Conservation (phyloP, 768 basidiomycete species). For the Harrya chromipes region DNA sequence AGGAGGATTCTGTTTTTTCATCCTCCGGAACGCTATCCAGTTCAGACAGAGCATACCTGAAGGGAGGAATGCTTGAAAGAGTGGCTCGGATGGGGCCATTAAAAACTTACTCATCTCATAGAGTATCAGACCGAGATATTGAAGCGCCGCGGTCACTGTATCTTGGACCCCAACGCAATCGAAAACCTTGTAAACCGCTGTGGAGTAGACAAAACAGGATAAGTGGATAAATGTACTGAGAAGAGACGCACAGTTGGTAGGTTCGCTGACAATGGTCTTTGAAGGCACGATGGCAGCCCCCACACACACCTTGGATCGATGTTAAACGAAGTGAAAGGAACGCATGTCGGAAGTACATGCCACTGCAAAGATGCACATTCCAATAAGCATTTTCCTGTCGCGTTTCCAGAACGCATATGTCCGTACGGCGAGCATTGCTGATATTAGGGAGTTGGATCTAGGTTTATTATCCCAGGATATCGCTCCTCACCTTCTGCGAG, state of each 20-base stretch:
- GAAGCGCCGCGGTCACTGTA: conserved; percentile 6
- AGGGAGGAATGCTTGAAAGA: not conserved
- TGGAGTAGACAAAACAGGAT: not conserved
- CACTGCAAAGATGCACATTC: conserved; percentile 10
- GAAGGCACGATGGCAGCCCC: conserved; percentile 6
- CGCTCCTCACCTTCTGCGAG: conserved; percentile 16
- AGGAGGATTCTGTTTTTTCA: conserved; percentile 9
- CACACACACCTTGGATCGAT: conserved; percentile 3
- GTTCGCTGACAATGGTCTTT: not conserved
- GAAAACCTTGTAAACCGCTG: conserved; percentile 13
- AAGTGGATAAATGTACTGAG: not conserved
- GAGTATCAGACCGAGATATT: conserved; percentile 10
- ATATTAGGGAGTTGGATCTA: not conserved
- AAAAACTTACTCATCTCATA: conserved; percentile 14
- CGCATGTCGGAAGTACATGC: not conserved
- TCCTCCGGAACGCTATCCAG: conserved; percentile 14
- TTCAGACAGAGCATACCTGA: conserved; percentile 18
- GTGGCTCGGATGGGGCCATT: not conserved
- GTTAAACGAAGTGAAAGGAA: not conserved
- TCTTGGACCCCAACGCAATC: conserved; percentile 6
- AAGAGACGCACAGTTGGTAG: conserved; percentile 5
- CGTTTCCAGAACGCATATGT: conserved; percentile 19
- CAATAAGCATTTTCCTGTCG: conserved; percentile 16
- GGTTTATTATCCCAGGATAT: not conserved
- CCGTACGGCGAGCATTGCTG: conserved; percentile 19